These are phyloP conservation scores for Cercophora newfieldiana DNA, from an alignment of 495 filamentous ascomycete genomes.

Conservation along the genomic window DNA sequence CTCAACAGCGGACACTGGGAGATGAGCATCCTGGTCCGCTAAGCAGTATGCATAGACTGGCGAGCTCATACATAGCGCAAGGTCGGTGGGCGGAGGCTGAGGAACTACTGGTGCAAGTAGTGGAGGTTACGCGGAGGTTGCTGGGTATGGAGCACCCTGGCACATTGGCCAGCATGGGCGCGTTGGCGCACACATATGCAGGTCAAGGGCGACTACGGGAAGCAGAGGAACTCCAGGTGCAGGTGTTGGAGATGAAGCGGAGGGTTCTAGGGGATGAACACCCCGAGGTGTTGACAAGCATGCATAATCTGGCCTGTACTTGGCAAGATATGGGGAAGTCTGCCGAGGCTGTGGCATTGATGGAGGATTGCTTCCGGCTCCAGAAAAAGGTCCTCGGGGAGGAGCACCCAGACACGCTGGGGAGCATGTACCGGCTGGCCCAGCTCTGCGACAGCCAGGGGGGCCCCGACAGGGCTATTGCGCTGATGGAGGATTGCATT, in stretches of 20 bases:
- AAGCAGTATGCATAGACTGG: slow-evolving; percentile 42
- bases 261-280: slow-evolving; percentile 41
- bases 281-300: slow-evolving; percentile 41
- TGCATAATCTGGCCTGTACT: slow-evolving; percentile 43
- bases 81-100: slow-evolving; percentile 9
- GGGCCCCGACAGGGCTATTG: too few species aligned
- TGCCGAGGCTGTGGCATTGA: background rate
- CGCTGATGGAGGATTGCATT: too few species aligned
- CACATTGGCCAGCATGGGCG: slow-evolving; percentile 17
- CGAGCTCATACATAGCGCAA: slow-evolving; percentile 24
- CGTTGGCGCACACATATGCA: slow-evolving; percentile 22
- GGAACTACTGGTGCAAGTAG: slow-evolving; percentile 25
- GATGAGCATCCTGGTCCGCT: slow-evolving; percentile 45
- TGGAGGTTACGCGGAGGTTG: slow-evolving; percentile 15
- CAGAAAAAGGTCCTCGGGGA: too few species aligned
- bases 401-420: too few species aligned
- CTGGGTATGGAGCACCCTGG: slow-evolving; percentile 17
- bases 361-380: too few species aligned
- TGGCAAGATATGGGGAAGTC: background rate
- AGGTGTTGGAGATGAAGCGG: slow-evolving; percentile 36
- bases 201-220: slow-evolving; percentile 26
- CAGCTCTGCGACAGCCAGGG: too few species aligned
- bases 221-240: slow-evolving; percentile 32
- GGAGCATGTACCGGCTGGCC: too few species aligned
- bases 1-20: slow-evolving; percentile 35